Base-by-base conservation (phyloP, 805 yeast species). In the Kregervanrija fluxuum region DNA sequence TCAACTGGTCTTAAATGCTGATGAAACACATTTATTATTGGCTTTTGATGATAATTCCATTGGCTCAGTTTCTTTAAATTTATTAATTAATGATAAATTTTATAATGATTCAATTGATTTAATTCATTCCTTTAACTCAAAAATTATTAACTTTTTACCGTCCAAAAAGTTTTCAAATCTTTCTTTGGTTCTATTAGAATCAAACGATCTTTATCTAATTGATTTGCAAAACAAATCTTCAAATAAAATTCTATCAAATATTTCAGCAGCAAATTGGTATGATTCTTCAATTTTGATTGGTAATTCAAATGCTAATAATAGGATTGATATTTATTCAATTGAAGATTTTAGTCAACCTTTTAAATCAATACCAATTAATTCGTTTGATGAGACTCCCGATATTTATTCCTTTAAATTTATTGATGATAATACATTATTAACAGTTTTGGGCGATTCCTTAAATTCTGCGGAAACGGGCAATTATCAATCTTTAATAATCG, bases 1-100 rank as follows among this genome's bases (percentile, higher is more conserved):
- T 11, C 64, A 61, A 35, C 37, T 61, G 2, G 42, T 40, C 15
- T 35, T 61, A 9, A 58, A 47, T 37, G 35, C 56, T 10, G 50
- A 55, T 38, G 61, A 57, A 37, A 33, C 50, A 2, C 30, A 36
- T 4, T 41, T 61, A 3, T 42, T 55, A 16, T 15, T 53, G 1
- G 52, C 55, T 11, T 43, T 44, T 39, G 37, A 33, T 11, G 50
- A 51, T 8, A 33, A 42, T 40, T 37, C 40, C 17, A 41, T 39
- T 32, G 16, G 38, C 12, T 30, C 33, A 30, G 40, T 42, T 14
- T 22, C 35, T 33, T 33, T 33, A 14, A 8, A 33, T 33, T 33
- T 14, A 33, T 38, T 47, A 35, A 22, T 49, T 11, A 35, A 33
- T 12, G 48, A 49, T 13, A 41, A 44, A 1, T 40, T 37, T 17